Evolutionary conservation across 176 grass and related monocot species (phyloP), one percentile per base, ranked within the genome.

Genomic region (Bolboschoenus planiculmis): DNA sequence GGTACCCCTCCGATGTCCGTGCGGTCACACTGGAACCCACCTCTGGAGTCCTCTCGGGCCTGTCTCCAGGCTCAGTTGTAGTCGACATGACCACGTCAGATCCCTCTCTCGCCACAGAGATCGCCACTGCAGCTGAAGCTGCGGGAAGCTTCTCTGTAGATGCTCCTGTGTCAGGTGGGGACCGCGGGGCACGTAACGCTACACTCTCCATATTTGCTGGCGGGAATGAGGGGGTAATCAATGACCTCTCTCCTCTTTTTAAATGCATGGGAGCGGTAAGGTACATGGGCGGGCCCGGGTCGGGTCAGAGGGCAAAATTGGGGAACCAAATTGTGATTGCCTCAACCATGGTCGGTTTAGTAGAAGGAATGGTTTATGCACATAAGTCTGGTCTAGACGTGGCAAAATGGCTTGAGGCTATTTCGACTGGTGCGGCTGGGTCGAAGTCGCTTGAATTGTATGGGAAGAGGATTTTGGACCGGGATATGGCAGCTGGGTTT

Each of bases 41-140:
- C 62, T 74, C 84, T 0, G 96, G 96, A 3, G 91, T 85, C 29
- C 87, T 99, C 47, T 76, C 91, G 0, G 92, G 96, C 24, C 82
- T 93, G 27, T 36, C 92, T 6, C 87, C 87, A 3, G 96, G 96
- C 10, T 92, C 90, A 1, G 77, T 95, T 59, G 84, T 99, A 30
- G 90, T 99, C 35, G 89, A 99, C 89, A 99, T 99, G 91, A 99
- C 91, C 84, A 99, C 92, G 64, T 93, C 88, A 26, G 89, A 95
- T 68, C 96, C 92, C 21, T 85, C 91, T 53, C 96, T 99, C n/a
- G 89, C 92, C 0, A 73, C 86, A 37, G 92, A 99, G 86, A 93
- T 99, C 20, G 89, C 92, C 0, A 79, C 63, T 4, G 79, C 85
- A 21, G 87, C 90, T 0, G 74, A 85, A 50, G 85, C 77, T 5